phyloP scores from a whole-genome alignment of 768 basidiomycete genomes.

The Hortiboletus campestris region DNA sequence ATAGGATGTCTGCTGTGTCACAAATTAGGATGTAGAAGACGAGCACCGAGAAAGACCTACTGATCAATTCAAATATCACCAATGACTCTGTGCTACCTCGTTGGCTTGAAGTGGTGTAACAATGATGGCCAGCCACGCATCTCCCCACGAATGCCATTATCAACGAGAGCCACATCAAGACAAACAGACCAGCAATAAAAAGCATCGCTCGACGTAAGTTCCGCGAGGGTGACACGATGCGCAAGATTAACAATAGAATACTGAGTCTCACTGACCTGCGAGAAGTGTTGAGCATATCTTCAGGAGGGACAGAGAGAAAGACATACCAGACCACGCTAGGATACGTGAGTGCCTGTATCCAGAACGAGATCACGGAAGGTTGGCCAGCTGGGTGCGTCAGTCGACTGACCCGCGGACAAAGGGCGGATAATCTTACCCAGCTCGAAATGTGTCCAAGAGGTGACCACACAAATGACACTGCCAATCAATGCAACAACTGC shows the following conservation, averaged over 20 bases:
- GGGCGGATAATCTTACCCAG: neutral
- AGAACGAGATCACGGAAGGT: slow-evolving; percentile 2
- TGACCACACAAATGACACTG: slow-evolving; percentile 3
- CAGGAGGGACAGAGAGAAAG: neutral
- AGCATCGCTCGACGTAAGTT: slow-evolving; percentile 6
- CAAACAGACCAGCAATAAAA: slow-evolving; percentile 6
- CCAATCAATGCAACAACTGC: slow-evolving; percentile 1
- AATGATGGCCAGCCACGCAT: neutral
- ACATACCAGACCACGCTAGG: slow-evolving; percentile 14
- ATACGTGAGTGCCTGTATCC: slow-evolving; percentile 11
- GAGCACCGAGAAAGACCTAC: slow-evolving; percentile 1
- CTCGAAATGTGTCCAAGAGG: slow-evolving; percentile 9
- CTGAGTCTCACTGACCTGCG: slow-evolving; percentile 16
- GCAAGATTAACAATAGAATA: slow-evolving; percentile 12
- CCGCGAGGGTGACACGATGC: slow-evolving; percentile 7
- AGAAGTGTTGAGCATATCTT: neutral
- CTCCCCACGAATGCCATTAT: neutral
- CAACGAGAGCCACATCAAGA: slow-evolving; percentile 10
- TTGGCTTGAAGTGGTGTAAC: neutral
- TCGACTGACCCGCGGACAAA: neutral
- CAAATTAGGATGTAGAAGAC: neutral
- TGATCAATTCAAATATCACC: slow-evolving; percentile 15
- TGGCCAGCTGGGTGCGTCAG: slow-evolving; percentile 4
- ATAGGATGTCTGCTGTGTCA: slow-evolving; percentile 20
- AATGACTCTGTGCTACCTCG: neutral